Evolutionary conservation across 2,329 filamentous ascomycete genomes (phyloP), one percentile per base, ranked within the genome.

Genomic region (Knufia fluminis): DNA sequence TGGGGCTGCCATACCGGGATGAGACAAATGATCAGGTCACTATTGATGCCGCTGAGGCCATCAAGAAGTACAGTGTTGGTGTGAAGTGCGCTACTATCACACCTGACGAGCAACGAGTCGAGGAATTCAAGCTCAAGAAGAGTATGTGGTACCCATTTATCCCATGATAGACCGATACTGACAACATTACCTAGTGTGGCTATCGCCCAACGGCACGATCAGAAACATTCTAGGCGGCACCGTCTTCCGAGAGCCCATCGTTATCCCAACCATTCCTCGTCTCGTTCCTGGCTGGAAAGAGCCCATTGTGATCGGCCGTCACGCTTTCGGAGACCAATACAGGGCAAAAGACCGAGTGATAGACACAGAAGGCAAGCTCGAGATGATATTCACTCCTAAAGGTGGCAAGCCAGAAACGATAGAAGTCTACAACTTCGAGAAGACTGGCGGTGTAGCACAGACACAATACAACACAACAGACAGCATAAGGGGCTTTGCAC

Each of bases 21-120:
- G 72, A 94, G 79, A 97, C 92, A 67, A 82, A 94, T 68, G 92
- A 97, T 71, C 79, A 96, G 75, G 91, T 98, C 71, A 98, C 92
- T 55, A 69, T 90, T 61, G 92, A 97, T 66, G 86, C 91, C 49
- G 92, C 92, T 49, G 88, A 95, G 74, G 92, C 92, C 38, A 97
- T 97, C 75, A 90, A 95, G 80, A 95, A 96, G 78, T 96, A 97
- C 78, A 88, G 85, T 52, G 92, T 98, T 49, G 92, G 91, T 70
- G 88, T 98, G 75, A 98, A 98, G 79, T 98, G 92, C 71, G 92
- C 92, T 58, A 98, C 92, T 68, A 98, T 98, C 74, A 98, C 92
- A 38, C 92, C 92, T 33, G 92, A 98, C 68, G 92, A 98, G 79
- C 85, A 82, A 57, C 85, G 92, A 67, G 91, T 98, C 24, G 79